These are phyloP conservation scores for Rosa persica DNA, from an alignment of 306 rosid genomes.

Conservation along the genomic window DNA sequence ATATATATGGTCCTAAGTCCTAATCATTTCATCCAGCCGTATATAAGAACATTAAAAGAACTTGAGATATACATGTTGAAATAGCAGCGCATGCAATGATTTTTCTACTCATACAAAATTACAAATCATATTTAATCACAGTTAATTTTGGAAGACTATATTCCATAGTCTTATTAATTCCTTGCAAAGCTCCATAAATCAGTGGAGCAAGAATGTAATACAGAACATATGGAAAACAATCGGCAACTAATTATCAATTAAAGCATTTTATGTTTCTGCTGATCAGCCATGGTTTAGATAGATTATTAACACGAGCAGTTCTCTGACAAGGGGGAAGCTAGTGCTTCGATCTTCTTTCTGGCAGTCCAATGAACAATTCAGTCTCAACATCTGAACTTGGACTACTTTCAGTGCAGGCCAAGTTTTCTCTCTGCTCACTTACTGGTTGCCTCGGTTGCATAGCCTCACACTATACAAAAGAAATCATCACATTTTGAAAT, in stretches of 20 bases:
- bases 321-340: constrained; percentile 11
- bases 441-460: constrained; percentile 13
- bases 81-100: neutral
- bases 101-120: neutral
- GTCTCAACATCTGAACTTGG: constrained; percentile 78
- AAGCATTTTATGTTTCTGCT: constrained; percentile 12
- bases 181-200: constrained; percentile 1
- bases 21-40: too few relatives aligned
- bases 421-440: constrained; percentile 30
- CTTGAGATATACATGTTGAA: neutral
- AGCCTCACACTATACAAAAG: constrained; percentile 34
- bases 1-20: too few relatives aligned
- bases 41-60: too few relatives aligned
- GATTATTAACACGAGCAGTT: constrained; percentile 11
- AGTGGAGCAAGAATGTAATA: constrained; percentile 21
- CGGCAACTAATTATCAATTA: constrained; percentile 1
- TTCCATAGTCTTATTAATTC: constrained; percentile 20
- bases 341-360: constrained; percentile 46
- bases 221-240: constrained; percentile 19
- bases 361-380: constrained; percentile 76
- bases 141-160: neutral
- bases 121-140: neutral
- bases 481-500: neutral
- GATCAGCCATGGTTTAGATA: constrained; percentile 9
- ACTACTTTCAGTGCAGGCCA: constrained; percentile 40